Evolutionary conservation across 2,329 filamentous ascomycete species (phyloP).

Genomic region (Sphaerulina vaccinii): DNA sequence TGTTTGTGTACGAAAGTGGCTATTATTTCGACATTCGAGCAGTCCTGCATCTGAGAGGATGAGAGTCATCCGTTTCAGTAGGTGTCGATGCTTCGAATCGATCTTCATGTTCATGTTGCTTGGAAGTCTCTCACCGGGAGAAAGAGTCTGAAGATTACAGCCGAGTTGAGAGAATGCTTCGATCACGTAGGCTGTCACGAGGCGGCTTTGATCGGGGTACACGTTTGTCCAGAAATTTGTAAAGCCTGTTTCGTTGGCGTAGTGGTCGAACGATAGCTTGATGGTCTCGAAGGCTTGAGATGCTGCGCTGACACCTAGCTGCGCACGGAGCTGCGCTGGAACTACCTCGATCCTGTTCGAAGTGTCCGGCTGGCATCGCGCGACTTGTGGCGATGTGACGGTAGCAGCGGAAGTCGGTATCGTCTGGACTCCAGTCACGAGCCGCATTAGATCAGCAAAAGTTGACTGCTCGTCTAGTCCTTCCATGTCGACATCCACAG

Average conservation of each 20-base stretch:
- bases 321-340: too few species aligned
- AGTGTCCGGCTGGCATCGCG: neutral
- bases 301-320: neutral
- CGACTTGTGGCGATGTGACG: neutral
- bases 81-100: constrained; percentile 6
- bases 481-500: neutral
- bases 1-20: constrained; percentile 7
- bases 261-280: neutral
- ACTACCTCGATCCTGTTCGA: neutral
- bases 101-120: neutral
- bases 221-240: constrained; percentile 12
- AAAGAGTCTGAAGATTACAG: constrained; percentile 1
- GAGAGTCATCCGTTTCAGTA: constrained; percentile 5
- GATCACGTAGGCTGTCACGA: constrained; percentile 12
- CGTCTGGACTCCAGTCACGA: neutral
- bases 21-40: constrained; percentile 1
- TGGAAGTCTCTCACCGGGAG: constrained; percentile 6
- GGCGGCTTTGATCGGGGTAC: constrained; percentile 5
- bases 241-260: constrained; percentile 6
- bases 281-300: neutral
- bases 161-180: constrained; percentile 17
- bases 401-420: neutral
- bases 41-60: constrained; percentile 12
- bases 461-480: constrained; percentile 1
- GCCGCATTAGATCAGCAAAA: constrained; percentile 2